A percentile compares a stretch with the other conserved stretches of the same genome.
phyloP scores from a whole-genome alignment of 352 stramenopile species.

The Globisporangium nodosum region DNA sequence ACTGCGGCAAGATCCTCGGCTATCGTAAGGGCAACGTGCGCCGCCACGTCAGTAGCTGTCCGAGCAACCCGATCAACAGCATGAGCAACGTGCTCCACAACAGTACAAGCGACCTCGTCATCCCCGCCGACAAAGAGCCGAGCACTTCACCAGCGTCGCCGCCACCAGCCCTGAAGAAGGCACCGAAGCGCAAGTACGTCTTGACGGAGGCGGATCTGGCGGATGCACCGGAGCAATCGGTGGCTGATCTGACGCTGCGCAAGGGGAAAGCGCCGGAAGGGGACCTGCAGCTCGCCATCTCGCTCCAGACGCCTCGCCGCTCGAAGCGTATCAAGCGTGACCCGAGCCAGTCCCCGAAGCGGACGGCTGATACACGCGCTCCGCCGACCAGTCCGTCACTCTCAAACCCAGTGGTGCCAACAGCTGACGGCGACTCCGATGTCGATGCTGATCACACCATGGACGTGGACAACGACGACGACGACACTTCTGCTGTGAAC shows the following conservation, averaged over 20 bases:
- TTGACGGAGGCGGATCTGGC: background rate
- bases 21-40: background rate
- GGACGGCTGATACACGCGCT: background rate
- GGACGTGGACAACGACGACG: background rate
- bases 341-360: conserved; percentile 1
- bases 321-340: conserved; percentile 10
- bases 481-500: background rate
- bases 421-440: background rate
- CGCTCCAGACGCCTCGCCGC: conserved; percentile 4
- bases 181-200: conserved; percentile 3
- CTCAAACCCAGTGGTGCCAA: background rate
- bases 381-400: background rate
- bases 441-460: background rate
- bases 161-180: background rate
- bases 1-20: background rate
- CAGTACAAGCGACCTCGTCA: no score
- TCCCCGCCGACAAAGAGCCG: no score
- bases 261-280: background rate
- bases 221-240: background rate
- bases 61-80: background rate
- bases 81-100: no score
- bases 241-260: background rate
- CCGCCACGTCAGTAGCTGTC: background rate
- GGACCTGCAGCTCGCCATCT: background rate
- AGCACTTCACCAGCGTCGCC: background rate